Percentiles rank a stretch among this genome's conserved stretches.
phyloP scores from a whole-genome alignment of 2,329 filamentous ascomycete genomes.

The Fusarium sp. region DNA sequence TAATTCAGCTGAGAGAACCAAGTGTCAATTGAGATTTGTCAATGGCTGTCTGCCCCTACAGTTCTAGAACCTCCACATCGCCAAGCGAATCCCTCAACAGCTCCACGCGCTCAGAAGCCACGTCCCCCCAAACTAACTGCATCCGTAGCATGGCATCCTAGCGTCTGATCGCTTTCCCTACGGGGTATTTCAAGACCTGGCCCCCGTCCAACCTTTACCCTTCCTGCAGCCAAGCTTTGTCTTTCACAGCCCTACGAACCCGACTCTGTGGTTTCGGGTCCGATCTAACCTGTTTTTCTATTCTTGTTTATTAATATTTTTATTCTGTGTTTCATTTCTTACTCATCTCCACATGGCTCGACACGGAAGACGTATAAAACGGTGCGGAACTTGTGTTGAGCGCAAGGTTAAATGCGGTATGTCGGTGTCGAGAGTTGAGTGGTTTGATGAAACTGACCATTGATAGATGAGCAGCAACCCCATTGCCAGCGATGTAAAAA shows the following conservation, averaged over 20 bases:
- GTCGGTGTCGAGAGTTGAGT: neutral
- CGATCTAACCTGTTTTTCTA: neutral
- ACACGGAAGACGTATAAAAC: constrained; percentile 26
- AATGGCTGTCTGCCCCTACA: neutral
- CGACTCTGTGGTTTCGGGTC: neutral
- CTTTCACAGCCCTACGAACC: constrained; percentile 1
- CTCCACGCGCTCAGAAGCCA: neutral
- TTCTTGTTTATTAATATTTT: neutral
- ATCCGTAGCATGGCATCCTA: neutral
- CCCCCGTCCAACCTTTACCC: constrained; percentile 3
- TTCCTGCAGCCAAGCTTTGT: neutral
- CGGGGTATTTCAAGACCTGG: constrained; percentile 21
- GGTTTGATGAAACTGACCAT: neutral
- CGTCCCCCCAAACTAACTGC: neutral
- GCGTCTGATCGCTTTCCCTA: constrained; percentile 10
- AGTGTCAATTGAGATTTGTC: neutral
- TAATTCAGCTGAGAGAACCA: neutral
- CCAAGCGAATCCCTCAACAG: neutral
- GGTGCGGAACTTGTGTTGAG: constrained; percentile 28
- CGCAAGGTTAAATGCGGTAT: constrained; percentile 29
- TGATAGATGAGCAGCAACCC: constrained; percentile 21
- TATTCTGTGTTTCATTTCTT: neutral
- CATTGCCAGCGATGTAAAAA: constrained; percentile 19
- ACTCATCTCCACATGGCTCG: constrained; percentile 3
- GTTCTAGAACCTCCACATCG: neutral